Conservation (phyloP, 192 early-diverging fungal species). For the Linnemannia hyalina region DNA sequence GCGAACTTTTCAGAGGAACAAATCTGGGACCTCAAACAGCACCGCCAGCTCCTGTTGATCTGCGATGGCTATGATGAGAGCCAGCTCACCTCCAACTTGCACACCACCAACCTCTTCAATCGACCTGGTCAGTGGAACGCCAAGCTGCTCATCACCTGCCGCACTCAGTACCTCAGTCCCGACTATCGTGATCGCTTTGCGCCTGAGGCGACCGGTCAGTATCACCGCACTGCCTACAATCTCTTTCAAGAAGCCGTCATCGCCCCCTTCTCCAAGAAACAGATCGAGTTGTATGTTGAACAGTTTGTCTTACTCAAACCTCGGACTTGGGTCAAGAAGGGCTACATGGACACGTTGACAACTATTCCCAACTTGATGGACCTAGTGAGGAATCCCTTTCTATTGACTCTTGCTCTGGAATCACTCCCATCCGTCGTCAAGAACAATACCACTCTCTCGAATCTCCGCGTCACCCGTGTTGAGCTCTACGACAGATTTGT, state of each 20-base stretch:
- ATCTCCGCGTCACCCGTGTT: background rate
- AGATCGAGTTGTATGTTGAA: background rate
- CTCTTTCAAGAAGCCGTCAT: slow-evolving; percentile 8
- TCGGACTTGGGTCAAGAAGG: background rate
- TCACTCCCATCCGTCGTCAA: background rate
- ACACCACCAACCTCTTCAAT: background rate
- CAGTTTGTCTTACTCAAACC: background rate
- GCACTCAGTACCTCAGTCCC: background rate
- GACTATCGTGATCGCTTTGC: background rate
- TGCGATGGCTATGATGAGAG: slow-evolving; percentile 16
- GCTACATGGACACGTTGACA: background rate
- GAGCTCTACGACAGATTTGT: background rate
- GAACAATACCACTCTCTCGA: too few species aligned
- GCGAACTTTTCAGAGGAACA: background rate
- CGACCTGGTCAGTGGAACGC: background rate
- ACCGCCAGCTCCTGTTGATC: background rate
- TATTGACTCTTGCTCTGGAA: background rate
- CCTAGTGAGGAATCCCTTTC: background rate
- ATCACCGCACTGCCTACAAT: background rate
- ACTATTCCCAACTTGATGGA: background rate
- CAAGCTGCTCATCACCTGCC: slow-evolving; percentile 1
- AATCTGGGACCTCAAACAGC: background rate
- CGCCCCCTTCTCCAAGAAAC: background rate
- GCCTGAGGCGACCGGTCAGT: background rate
- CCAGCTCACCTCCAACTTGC: background rate